These are phyloP conservation scores for Betula pendula DNA, from an alignment of 306 rosid species.

Conservation along the genomic window DNA sequence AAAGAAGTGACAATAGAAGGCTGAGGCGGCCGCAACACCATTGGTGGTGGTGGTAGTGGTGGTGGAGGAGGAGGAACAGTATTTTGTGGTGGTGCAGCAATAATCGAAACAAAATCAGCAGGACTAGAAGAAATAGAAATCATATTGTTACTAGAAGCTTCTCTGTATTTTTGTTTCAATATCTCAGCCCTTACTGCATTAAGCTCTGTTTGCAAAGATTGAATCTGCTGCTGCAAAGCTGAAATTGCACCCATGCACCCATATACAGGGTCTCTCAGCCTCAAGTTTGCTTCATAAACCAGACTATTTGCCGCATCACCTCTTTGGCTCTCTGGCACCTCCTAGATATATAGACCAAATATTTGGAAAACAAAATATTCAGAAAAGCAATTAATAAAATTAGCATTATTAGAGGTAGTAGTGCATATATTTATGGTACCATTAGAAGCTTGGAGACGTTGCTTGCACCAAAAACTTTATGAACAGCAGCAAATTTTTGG, in stretches of 20 bases:
- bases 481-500: constrained; percentile 84
- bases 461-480: constrained; percentile 94
- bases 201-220: constrained; percentile 61
- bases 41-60: constrained; percentile 29
- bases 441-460: constrained; percentile 89
- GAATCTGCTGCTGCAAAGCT: constrained; percentile 75
- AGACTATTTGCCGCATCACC: constrained; percentile 85
- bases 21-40: constrained; percentile 15
- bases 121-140: constrained; percentile 53
- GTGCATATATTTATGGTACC: constrained; percentile 32
- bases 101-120: constrained; percentile 46
- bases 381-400: background rate
- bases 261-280: constrained; percentile 85
- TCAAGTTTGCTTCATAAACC: constrained; percentile 82
- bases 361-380: background rate
- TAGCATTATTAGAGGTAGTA: background rate
- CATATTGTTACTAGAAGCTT: constrained; percentile 46
- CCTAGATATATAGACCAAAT: constrained; percentile 43
- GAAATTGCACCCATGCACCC: constrained; percentile 95
- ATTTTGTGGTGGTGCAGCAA: constrained; percentile 39
- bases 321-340: constrained; percentile 74
- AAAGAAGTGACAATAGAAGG: constrained; percentile 49
- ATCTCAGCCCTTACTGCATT: constrained; percentile 57
- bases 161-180: constrained; percentile 60
- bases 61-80: constrained; percentile 32